Percentiles rank a stretch among this genome's conserved stretches.
Evolutionary conservation across 768 basidiomycete species (phyloP).

Genomic region (Termitomyces bulborhizus): DNA sequence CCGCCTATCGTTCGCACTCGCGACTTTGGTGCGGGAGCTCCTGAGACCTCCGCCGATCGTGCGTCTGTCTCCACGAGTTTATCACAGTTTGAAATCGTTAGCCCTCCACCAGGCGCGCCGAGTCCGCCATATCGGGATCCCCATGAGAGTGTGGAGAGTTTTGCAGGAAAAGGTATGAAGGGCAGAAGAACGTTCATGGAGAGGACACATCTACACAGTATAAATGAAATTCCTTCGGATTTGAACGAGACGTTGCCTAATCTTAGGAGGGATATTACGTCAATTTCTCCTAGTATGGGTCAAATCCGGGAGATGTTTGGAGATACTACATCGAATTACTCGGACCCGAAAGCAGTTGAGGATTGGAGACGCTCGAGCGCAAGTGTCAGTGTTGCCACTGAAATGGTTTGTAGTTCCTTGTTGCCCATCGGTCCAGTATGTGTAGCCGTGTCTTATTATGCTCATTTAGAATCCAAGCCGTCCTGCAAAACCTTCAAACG

Average conservation of each 20-base stretch:
- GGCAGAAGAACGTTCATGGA: constrained; percentile 17
- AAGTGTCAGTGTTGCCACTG: constrained; percentile 5
- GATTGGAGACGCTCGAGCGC: constrained; percentile 15
- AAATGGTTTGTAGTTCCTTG: constrained; percentile 7
- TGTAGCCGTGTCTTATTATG: not conserved
- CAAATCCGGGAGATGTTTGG: not conserved
- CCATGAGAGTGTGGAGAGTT: constrained; percentile 17
- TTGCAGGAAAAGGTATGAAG: constrained; percentile 5
- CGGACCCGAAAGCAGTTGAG: constrained; percentile 12
- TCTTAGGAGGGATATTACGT: not conserved
- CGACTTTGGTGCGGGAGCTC: constrained; percentile 12
- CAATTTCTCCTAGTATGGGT: constrained; percentile 4
- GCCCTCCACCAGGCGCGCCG: constrained; percentile 14
- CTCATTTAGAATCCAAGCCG: not conserved
- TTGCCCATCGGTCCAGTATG: not conserved
- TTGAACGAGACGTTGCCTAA: constrained; percentile 24
- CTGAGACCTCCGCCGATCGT: constrained; percentile 18
- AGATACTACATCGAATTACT: constrained; percentile 8
- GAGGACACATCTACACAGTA: constrained; percentile 27
- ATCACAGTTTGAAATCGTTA: constrained; percentile 30
- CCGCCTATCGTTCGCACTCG: constrained; percentile 12
- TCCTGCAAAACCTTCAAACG: not conserved
- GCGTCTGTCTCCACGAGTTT: constrained; percentile 24
- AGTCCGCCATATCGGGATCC: not conserved
- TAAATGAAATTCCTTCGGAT: constrained; percentile 30